phyloP scores from a whole-genome alignment of 805 yeast species.

The Zygoascus bituminiphila region DNA sequence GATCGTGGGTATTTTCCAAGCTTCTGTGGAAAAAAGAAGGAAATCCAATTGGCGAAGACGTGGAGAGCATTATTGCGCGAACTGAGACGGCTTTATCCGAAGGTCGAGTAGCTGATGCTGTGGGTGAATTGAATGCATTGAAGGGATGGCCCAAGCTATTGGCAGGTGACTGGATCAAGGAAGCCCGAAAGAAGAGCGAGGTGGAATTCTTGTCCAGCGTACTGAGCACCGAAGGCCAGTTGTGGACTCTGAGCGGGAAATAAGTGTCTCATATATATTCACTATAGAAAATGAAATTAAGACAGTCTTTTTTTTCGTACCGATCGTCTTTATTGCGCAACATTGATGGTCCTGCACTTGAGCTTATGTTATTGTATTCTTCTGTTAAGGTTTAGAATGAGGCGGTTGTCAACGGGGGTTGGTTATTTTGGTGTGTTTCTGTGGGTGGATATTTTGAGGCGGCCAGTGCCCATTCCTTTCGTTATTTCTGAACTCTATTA shows the following conservation, averaged over 20 bases:
- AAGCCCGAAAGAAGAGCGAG: constrained; percentile 84
- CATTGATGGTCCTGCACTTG: too few relatives aligned
- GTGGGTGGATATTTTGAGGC: not conserved
- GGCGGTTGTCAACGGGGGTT: too few relatives aligned
- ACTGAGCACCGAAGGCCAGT: constrained; percentile 30
- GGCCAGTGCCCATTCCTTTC: not conserved
- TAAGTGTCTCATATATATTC: too few relatives aligned
- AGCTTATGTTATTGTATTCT: too few relatives aligned
- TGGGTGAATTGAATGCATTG: constrained; percentile 81
- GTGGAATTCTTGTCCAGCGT: constrained; percentile 65
- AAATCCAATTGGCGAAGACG: constrained; percentile 68
- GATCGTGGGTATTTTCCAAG: constrained; percentile 69
- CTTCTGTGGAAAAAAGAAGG: constrained; percentile 75
- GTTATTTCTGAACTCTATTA: not conserved
- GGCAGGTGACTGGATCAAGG: constrained; percentile 86
- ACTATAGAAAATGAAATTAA: too few relatives aligned
- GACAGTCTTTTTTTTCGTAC: too few relatives aligned
- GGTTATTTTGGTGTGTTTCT: not conserved
- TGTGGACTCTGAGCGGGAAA: constrained; percentile 6
- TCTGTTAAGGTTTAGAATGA: too few relatives aligned
- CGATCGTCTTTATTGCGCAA: too few relatives aligned
- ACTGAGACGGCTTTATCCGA: constrained; percentile 66
- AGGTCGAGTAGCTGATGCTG: constrained; percentile 78
- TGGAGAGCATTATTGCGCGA: constrained; percentile 82
- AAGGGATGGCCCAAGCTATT: constrained; percentile 90